phyloP scores from a whole-genome alignment of 2,329 filamentous ascomycete species.

The Alternaria rosae region DNA sequence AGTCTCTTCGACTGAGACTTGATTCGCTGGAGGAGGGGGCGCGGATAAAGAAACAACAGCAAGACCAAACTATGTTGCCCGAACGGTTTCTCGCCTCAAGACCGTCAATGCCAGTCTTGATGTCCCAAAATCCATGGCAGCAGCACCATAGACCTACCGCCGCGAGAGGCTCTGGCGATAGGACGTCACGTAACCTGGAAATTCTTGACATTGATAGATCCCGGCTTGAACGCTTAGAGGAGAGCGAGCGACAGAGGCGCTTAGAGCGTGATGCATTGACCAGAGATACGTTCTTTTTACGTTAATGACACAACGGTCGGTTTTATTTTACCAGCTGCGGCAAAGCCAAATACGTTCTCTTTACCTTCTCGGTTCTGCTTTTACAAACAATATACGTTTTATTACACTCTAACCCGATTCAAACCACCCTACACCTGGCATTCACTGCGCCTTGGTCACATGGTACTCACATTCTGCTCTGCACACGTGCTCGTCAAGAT shows the following conservation, averaged over 20 bases:
- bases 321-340: neutral
- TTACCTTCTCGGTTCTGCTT: neutral
- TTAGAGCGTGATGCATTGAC: neutral
- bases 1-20: neutral
- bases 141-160: neutral
- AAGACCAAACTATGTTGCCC: neutral
- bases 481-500: no score
- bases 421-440: no score
- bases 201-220: neutral
- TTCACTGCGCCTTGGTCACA: no score
- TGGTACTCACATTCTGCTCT: no score
- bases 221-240: neutral
- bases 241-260: neutral
- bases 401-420: no score
- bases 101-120: conserved; percentile 3
- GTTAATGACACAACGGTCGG: neutral
- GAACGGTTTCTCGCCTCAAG: neutral
- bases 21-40: neutral
- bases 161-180: neutral
- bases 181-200: neutral
- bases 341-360: neutral
- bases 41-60: neutral
- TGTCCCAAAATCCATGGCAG: neutral
- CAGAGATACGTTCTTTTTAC: conserved; percentile 1
- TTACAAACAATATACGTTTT: neutral